Conservation (phyloP, 1,284 basidiomycete species). For the Tylopilus sp. region DNA sequence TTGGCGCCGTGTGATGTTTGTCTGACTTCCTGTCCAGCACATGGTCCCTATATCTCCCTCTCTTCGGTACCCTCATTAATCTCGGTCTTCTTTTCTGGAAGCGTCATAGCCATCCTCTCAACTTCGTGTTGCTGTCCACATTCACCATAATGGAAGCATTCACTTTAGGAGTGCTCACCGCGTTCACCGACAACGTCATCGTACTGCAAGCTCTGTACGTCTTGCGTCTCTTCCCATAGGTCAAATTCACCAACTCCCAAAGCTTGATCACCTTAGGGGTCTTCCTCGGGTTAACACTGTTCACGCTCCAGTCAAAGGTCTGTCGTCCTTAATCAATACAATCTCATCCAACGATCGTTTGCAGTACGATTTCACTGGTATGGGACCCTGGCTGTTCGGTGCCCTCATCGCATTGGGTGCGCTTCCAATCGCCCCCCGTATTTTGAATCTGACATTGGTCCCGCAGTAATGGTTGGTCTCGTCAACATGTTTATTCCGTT, state of each 20-base stretch:
- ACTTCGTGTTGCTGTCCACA: conserved; percentile 69
- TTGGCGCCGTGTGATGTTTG: conserved; percentile 2
- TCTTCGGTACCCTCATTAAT: conserved; percentile 70
- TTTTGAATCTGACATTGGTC: conserved; percentile 8
- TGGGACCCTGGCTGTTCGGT: conserved; percentile 81
- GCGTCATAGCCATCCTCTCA: conserved; percentile 78
- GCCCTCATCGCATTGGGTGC: conserved; percentile 66
- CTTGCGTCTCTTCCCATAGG: not conserved
- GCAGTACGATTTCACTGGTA: conserved; percentile 81
- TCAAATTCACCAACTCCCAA: conserved; percentile 14
- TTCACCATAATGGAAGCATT: conserved; percentile 81
- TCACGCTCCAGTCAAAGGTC: conserved; percentile 81
- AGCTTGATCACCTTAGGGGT: conserved; percentile 81
- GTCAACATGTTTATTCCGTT: conserved; percentile 81
- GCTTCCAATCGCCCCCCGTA: conserved; percentile 22
- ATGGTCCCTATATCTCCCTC: conserved; percentile 72
- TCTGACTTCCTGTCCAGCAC: conserved; percentile 39
- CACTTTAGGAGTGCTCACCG: conserved; percentile 71
- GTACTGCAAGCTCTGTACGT: conserved; percentile 82
- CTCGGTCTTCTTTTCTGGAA: conserved; percentile 82
- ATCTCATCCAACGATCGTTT: conserved; percentile 2
- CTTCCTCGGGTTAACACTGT: conserved; percentile 82
- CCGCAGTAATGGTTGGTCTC: conserved; percentile 66
- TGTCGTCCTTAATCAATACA: conserved; percentile 7
- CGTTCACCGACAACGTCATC: conserved; percentile 70